Conservation (phyloP, 108 stramenopile species). For the Cyclotella baltica region DNA sequence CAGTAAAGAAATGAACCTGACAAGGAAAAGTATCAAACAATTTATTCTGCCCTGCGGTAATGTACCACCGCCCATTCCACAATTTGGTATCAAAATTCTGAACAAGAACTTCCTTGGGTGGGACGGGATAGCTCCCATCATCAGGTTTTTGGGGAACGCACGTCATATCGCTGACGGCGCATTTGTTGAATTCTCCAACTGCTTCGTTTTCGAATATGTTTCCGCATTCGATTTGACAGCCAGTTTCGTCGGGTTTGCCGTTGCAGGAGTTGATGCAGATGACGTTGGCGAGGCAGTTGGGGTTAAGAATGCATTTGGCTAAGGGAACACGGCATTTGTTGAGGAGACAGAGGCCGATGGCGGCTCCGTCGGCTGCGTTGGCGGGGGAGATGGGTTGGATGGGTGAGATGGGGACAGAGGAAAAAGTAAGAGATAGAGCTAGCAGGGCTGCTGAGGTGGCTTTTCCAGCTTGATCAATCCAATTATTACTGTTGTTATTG, state of each 20-base stretch:
- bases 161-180: constrained; percentile 90
- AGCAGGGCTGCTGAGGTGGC: constrained; percentile 53
- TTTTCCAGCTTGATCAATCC: constrained; percentile 45
- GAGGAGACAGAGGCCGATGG: constrained; percentile 79
- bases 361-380: constrained; percentile 72
- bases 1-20: constrained; percentile 97
- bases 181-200: constrained; percentile 97
- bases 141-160: constrained; percentile 93
- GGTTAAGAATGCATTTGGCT: constrained; percentile 88
- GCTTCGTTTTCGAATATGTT: constrained; percentile 95
- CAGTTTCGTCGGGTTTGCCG: constrained; percentile 84
- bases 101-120: constrained; percentile 64
- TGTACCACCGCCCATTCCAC: constrained; percentile 94
- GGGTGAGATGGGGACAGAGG: constrained; percentile 32
- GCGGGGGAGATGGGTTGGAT: constrained; percentile 47
- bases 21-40: constrained; percentile 96
- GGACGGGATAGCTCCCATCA: constrained; percentile 92
- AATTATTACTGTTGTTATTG: constrained; percentile 15
- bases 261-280: constrained; percentile 95
- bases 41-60: constrained; percentile 92
- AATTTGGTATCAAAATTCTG: constrained; percentile 86
- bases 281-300: constrained; percentile 95
- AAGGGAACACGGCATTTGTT: constrained; percentile 81
- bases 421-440: constrained; percentile 54
- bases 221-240: constrained; percentile 96